Percentiles rank a stretch among this genome's conserved stretches.
Evolutionary conservation across 2,329 filamentous ascomycete species (phyloP).

Genomic region (Calonectria hawksworthii): DNA sequence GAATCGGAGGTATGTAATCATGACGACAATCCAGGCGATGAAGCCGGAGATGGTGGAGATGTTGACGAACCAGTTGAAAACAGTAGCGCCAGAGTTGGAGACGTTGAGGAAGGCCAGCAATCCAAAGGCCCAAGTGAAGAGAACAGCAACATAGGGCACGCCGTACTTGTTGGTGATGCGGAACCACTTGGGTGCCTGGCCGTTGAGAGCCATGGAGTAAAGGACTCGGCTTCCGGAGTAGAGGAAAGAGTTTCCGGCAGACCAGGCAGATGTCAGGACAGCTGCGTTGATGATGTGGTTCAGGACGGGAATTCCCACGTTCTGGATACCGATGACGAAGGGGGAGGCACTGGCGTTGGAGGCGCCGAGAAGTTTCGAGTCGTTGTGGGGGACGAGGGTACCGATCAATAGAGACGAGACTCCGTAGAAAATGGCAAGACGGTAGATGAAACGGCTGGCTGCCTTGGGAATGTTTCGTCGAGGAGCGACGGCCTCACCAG

Average conservation of each 20-base stretch:
- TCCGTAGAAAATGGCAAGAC: conserved; percentile 75
- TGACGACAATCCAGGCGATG: conserved; percentile 72
- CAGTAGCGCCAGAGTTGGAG: conserved; percentile 70
- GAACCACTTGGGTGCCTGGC: conserved; percentile 75
- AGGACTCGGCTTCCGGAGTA: conserved; percentile 79
- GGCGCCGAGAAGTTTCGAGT: conserved; percentile 69
- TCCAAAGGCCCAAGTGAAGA: conserved; percentile 70
- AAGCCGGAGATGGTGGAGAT: conserved; percentile 74
- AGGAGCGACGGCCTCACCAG: conserved; percentile 75
- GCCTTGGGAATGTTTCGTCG: conserved; percentile 77
- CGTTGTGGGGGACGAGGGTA: conserved; percentile 74
- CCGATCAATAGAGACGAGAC: conserved; percentile 73
- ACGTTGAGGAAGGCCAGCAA: conserved; percentile 79
- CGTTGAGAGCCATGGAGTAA: conserved; percentile 75
- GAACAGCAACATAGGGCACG: conserved; percentile 69
- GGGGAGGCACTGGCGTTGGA: conserved; percentile 72
- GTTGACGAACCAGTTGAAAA: conserved; percentile 74
- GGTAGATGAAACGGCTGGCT: conserved; percentile 72
- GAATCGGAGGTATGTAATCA: conserved; percentile 72
- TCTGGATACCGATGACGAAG: conserved; percentile 76
- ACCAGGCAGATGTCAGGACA: conserved; percentile 76
- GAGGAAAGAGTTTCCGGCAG: conserved; percentile 71
- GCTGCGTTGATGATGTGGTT: conserved; percentile 79
- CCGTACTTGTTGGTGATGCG: conserved; percentile 71
- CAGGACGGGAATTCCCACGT: conserved; percentile 74